Conservation (phyloP, 805 yeast species). For the Candida berthetii region DNA sequence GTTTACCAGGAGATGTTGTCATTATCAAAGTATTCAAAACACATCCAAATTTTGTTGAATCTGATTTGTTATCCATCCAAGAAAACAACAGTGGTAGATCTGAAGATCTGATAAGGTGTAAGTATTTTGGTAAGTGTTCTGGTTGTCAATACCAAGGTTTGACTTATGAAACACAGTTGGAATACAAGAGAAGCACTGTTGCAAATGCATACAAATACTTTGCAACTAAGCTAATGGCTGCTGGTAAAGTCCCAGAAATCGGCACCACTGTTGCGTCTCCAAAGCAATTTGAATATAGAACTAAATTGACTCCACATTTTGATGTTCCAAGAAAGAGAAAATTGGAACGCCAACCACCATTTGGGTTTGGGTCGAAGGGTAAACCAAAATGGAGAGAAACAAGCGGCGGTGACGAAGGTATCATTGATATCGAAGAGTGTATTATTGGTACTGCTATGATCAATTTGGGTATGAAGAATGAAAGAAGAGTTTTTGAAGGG, state of each 20-base stretch:
- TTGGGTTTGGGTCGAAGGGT: constrained; percentile 90
- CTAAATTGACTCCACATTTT: constrained; percentile 95
- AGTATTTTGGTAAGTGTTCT: constrained; percentile 87
- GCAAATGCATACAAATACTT: constrained; percentile 75
- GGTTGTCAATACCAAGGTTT: constrained; percentile 92
- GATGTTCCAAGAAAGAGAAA: constrained; percentile 58
- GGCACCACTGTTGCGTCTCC: constrained; percentile 73
- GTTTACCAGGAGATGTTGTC: constrained; percentile 80
- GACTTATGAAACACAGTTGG: constrained; percentile 65
- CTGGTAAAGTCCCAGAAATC: constrained; percentile 50
- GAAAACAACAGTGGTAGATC: constrained; percentile 23
- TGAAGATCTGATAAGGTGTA: constrained; percentile 64
- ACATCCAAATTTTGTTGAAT: constrained; percentile 66
- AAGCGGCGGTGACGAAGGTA: constrained; percentile 53
- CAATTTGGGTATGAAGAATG: constrained; percentile 66
- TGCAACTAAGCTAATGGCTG: constrained; percentile 47
- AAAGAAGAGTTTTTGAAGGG: constrained; percentile 49
- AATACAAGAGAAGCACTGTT: constrained; percentile 68
- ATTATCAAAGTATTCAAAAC: constrained; percentile 69
- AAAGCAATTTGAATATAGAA: constrained; percentile 67
- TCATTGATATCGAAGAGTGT: constrained; percentile 92
- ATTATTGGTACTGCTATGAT: constrained; percentile 79
- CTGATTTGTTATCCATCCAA: constrained; percentile 59
- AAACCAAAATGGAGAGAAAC: constrained; percentile 59
- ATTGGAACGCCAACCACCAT: constrained; percentile 47